Evolutionary conservation across 257 asterid genomes (phyloP).

Genomic region (Paulownia fortunei): DNA sequence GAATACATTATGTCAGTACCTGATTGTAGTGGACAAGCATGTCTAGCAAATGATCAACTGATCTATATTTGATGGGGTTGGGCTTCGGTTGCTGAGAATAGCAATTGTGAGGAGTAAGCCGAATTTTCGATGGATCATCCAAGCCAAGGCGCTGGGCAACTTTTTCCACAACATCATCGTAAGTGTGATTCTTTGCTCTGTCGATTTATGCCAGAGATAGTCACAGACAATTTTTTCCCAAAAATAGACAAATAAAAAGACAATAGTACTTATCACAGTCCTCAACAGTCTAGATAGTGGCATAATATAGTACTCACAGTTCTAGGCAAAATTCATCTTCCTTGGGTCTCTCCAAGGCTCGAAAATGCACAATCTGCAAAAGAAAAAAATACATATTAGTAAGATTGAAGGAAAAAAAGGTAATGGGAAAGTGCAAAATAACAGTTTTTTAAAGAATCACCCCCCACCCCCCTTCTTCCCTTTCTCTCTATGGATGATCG

Average conservation of each 20-base stretch:
- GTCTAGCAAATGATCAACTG: constrained; percentile 84
- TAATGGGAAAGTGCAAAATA: background rate
- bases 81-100: constrained; percentile 99
- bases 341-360: constrained; percentile 89
- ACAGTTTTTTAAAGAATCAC: background rate
- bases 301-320: constrained; percentile 65
- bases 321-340: constrained; percentile 92
- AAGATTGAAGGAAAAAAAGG: background rate
- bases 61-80: constrained; percentile 79
- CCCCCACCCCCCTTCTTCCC: background rate
- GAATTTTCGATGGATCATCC: constrained; percentile 91
- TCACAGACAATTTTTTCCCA: constrained; percentile 12
- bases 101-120: constrained; percentile 99
- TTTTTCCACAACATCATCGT: constrained; percentile 94
- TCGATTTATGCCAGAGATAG: constrained; percentile 33
- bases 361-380: constrained; percentile 88
- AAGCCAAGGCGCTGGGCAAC: constrained; percentile 84
- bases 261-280: constrained; percentile 26
- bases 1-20: constrained; percentile 46
- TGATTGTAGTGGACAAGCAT: constrained; percentile 99
- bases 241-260: constrained; percentile 16
- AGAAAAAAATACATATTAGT: constrained; percentile 11
- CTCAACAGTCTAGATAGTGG: constrained; percentile 20
- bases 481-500: background rate
- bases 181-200: constrained; percentile 92